phyloP scores from a whole-genome alignment of 2,329 filamentous ascomycete genomes.

The Fonsecaea multimorphosa region DNA sequence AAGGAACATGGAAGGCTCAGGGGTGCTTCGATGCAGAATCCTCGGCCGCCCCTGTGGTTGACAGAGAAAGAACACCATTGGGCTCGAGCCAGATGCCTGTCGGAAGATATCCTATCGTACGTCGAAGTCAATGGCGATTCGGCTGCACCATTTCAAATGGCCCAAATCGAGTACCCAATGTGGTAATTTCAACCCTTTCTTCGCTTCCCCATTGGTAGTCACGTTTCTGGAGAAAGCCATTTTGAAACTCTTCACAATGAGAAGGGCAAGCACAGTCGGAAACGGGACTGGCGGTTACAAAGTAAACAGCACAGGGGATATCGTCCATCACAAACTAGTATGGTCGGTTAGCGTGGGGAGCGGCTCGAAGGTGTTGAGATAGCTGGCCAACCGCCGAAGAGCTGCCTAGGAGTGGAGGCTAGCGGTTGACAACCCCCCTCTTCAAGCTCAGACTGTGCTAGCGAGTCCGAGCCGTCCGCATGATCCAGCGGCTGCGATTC shows the following conservation, averaged over 20 bases:
- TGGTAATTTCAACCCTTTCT: neutral
- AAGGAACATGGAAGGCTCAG: neutral
- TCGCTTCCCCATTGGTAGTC: neutral
- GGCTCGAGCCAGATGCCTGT: neutral
- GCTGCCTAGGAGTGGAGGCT: conserved; percentile 1
- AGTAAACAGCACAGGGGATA: conserved; percentile 14
- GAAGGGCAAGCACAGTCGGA: conserved; percentile 9
- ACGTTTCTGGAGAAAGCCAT: neutral
- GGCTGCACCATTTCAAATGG: neutral
- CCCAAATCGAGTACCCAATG: neutral
- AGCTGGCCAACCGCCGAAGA: conserved; percentile 22
- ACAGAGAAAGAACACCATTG: conserved; percentile 11
- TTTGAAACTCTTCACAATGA: conserved; percentile 6
- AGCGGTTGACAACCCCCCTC: conserved; percentile 16
- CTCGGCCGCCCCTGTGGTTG: conserved; percentile 23
- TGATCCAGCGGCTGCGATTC: conserved; percentile 26
- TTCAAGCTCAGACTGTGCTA: conserved; percentile 21
- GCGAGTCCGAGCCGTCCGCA: conserved; percentile 22
- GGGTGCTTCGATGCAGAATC: conserved; percentile 1
- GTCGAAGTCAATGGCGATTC: neutral
- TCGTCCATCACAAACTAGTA: conserved; percentile 31
- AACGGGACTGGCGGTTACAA: conserved; percentile 26
- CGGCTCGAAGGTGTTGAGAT: conserved; percentile 13
- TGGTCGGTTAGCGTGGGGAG: conserved; percentile 29
- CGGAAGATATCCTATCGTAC: neutral